phyloP scores from a whole-genome alignment of 768 basidiomycete genomes.

The Pleurotus salmoneostramineus region DNA sequence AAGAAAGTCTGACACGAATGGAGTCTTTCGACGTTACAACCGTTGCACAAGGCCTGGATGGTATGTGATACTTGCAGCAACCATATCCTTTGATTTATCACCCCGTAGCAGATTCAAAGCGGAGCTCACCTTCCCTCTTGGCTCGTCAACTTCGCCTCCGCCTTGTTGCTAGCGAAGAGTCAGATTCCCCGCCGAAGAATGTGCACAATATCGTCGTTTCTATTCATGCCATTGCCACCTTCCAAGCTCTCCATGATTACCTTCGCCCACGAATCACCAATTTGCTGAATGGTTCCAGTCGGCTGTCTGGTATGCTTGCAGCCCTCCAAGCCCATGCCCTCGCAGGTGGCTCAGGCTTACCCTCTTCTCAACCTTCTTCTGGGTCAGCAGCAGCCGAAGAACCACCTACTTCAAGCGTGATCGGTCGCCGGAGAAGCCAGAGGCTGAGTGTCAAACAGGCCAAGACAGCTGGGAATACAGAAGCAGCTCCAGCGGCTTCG shows the following conservation, averaged over 20 bases:
- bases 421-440: slow-evolving; percentile 74
- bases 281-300: slow-evolving; percentile 53
- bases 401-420: slow-evolving; percentile 29
- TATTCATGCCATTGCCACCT: slow-evolving; percentile 97
- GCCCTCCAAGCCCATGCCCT: slow-evolving; percentile 77
- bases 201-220: slow-evolving; percentile 92
- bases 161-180: slow-evolving; percentile 84
- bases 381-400: slow-evolving; percentile 33
- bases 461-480: slow-evolving; percentile 12
- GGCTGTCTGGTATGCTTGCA: slow-evolving; percentile 88
- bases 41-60: slow-evolving; percentile 77
- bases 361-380: slow-evolving; percentile 20
- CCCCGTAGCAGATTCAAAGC: slow-evolving; percentile 68
- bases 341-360: slow-evolving; percentile 28
- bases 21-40: slow-evolving; percentile 95
- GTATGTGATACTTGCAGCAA: slow-evolving; percentile 33
- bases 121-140: slow-evolving; percentile 87
- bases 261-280: slow-evolving; percentile 87
- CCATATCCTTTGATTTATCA: slow-evolving; percentile 1
- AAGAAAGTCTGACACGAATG: slow-evolving; percentile 93
- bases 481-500: neutral
- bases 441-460: slow-evolving; percentile 72
- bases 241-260: slow-evolving; percentile 96
- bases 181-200: slow-evolving; percentile 75
- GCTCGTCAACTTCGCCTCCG: slow-evolving; percentile 89